These are phyloP conservation scores for Paspalum notatum DNA, from an alignment of 176 grass and related monocot genomes.

Conservation along the genomic window DNA sequence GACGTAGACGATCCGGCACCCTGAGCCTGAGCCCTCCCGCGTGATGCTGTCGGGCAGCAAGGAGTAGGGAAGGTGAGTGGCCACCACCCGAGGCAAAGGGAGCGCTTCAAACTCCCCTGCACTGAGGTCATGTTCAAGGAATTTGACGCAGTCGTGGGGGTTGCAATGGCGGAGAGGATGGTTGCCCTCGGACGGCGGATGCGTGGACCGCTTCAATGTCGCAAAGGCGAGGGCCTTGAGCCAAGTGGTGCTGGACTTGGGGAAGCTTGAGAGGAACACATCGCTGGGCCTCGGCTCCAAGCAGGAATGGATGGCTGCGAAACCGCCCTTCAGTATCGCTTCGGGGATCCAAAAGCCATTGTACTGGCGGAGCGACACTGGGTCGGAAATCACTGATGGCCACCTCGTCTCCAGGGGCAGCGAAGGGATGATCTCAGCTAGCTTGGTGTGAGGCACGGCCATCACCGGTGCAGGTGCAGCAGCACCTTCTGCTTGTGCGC, in stretches of 20 bases:
- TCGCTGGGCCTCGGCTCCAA: not conserved
- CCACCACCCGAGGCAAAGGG: not conserved
- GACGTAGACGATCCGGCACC: constrained; percentile 14
- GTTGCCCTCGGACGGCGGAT: not conserved
- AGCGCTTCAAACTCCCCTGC: not conserved
- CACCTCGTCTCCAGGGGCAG: constrained; percentile 11
- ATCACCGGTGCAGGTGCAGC: not conserved
- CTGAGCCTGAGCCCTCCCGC: not conserved
- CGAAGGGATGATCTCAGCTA: not conserved
- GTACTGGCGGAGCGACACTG: not conserved
- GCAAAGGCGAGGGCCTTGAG: constrained; percentile 43
- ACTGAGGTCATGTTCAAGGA: not conserved
- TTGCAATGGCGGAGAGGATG: not conserved
- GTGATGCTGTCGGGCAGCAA: not conserved
- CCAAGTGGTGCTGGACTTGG: constrained; percentile 56
- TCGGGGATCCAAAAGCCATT: constrained; percentile 15
- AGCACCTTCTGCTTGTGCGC: not conserved
- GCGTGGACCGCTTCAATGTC: not conserved
- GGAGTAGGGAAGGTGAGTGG: constrained; percentile 25
- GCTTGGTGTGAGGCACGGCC: not conserved
- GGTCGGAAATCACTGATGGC: not conserved
- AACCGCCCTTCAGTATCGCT: not conserved
- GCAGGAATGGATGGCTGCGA: not conserved
- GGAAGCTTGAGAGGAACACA: not conserved
- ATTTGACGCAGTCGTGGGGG: not conserved